Base-by-base conservation (phyloP, 2,329 filamentous ascomycete genomes). In the Chrysoporthe puriensis region DNA sequence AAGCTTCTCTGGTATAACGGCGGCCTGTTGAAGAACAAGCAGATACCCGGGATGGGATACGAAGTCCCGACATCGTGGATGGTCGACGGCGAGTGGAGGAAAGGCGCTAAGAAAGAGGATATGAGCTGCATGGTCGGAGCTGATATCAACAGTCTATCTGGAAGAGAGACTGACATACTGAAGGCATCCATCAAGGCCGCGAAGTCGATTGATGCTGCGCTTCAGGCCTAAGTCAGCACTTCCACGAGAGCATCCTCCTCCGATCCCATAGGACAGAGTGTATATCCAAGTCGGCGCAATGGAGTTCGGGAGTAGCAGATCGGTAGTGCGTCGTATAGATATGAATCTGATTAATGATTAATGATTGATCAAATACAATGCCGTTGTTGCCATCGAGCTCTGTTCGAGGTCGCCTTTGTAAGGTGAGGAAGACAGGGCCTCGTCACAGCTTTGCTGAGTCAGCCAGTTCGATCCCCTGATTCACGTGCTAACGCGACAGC, bases 1-100 rank as follows among this genome's bases (percentile, higher is more conserved):
- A 72, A 71, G 5, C 69, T 82, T 7, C 69, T 83, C 1, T 83
- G 81, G 81, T 81, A 79, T 26, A 83, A 82, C 59, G 81, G 81
- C 6, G 77, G 80, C 4, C 64, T 83, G 32, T 68, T 81, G 8
- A 82, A 80, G 73, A 79, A 80, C 70, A 80, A 80, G 70, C 70
- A 72, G 5, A 71, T 71, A 8, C 73, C 77, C 21, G 66, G 73
- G 7, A 69, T 72, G 0, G 74, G 75, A 4, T 82, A 77, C 16
- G 74, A 77, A 5, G 74, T 80, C 0, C 79, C 80, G 16, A 75
- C 75, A 7, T 74, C 74, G 44, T 81, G 78, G 79, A 81, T 82
- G 79, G 73, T 78, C 34, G 77, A 81, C 54, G 79, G 75, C 8
- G 73, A 66, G 9, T 81, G 79, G 79, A 64, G 75, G 26, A 80